Percentiles rank a stretch among this genome's conserved stretches.
These are phyloP conservation scores for Leucaena leucocephala DNA, from an alignment of 306 rosid species.

Conservation along the genomic window DNA sequence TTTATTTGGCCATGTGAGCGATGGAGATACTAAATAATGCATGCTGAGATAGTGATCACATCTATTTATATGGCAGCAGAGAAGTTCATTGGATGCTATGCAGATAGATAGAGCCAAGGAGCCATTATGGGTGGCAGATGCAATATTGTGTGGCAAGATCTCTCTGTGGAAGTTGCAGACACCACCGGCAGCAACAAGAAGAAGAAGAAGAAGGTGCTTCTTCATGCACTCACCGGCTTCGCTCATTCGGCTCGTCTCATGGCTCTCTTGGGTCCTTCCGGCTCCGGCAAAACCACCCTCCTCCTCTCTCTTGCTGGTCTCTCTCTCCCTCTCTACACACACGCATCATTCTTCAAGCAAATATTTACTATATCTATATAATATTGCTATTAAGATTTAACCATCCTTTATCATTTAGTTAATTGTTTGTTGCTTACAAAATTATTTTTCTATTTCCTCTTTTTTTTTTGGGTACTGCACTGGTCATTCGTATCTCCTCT, in stretches of 20 bases:
- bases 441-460: no score
- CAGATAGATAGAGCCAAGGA: not conserved
- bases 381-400: no score
- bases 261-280: constrained; percentile 86
- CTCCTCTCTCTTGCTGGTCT: constrained; percentile 57
- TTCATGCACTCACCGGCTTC: constrained; percentile 51
- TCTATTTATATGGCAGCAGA: no score
- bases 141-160: constrained; percentile 71
- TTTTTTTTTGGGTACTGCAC: no score
- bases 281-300: constrained; percentile 76
- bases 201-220: constrained; percentile 48
- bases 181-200: not conserved
- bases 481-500: no score
- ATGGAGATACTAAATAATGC: not conserved
- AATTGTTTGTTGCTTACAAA: no score
- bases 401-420: no score
- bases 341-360: not conserved
- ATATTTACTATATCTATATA: no score
- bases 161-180: constrained; percentile 33
- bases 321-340: not conserved
- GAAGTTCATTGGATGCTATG: no score
- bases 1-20: not conserved
- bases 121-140: no score
- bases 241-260: constrained; percentile 60
- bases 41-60: no score